These are phyloP conservation scores for Barnettozyma sp. DNA, from an alignment of 805 yeast genomes.

Conservation along the genomic window DNA sequence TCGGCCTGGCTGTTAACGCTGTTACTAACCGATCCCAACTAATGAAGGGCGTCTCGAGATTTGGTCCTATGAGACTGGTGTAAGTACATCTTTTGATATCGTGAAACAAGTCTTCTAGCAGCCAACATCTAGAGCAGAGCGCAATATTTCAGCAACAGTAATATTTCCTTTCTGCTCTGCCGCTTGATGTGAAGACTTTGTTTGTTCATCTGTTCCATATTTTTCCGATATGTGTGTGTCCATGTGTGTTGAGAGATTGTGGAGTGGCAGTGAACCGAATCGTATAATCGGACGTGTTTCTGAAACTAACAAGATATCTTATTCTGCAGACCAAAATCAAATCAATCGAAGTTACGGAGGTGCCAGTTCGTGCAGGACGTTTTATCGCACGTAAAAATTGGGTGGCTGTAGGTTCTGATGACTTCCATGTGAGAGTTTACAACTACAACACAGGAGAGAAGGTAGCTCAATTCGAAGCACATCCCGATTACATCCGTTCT, in stretches of 20 bases:
- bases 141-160: too few species aligned
- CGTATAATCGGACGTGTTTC: conserved; percentile 1
- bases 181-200: too few species aligned
- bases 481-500: conserved; percentile 92
- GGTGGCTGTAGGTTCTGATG: conserved; percentile 95
- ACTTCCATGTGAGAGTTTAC: conserved; percentile 87
- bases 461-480: conserved; percentile 93
- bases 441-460: conserved; percentile 95
- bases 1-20: too few species aligned
- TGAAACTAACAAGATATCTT: conserved; percentile 8
- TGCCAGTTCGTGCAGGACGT: conserved; percentile 93
- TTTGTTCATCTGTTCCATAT: too few species aligned
- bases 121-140: too few species aligned
- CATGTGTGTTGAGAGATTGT: too few species aligned
- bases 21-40: too few species aligned
- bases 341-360: conserved; percentile 88
- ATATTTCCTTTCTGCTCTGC: too few species aligned
- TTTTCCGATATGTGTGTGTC: too few species aligned
- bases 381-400: conserved; percentile 95
- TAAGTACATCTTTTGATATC: conserved; percentile 11
- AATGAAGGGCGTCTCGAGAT: conserved; percentile 68
- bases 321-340: conserved; percentile 59
- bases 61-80: conserved; percentile 85
- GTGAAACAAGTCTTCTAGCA: too few species aligned
- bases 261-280: too few species aligned